Evolutionary conservation across 208 protist species (phyloP).

Genomic region (Wallacemonas sp.): DNA sequence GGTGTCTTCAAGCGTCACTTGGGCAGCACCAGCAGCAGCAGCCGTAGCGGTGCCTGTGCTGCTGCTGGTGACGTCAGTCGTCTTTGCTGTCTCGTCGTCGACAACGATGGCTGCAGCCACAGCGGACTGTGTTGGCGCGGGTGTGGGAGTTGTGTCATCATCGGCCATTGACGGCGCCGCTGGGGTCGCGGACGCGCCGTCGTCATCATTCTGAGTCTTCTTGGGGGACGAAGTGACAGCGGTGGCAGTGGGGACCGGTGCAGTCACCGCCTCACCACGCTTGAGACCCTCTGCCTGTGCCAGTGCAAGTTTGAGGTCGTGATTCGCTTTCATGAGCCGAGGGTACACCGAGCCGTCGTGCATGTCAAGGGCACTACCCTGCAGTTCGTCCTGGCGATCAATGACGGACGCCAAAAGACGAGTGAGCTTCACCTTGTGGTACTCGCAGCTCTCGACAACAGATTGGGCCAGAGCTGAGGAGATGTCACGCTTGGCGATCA

Average conservation of each 20-base stretch:
- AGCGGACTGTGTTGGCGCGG: too few species aligned
- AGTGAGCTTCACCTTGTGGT: conserved; percentile 65
- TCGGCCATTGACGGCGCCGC: too few species aligned
- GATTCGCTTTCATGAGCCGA: background rate
- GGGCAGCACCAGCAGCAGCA: too few species aligned
- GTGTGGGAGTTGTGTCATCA: too few species aligned
- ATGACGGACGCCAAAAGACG: conserved; percentile 39
- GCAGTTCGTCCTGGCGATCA: conserved; percentile 28
- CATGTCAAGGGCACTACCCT: conserved; percentile 36
- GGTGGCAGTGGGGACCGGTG: conserved; percentile 16
- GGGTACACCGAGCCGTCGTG: conserved; percentile 10
- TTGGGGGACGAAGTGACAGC: conserved; percentile 17
- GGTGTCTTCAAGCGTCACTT: conserved; percentile 16
- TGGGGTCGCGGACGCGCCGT: too few species aligned
- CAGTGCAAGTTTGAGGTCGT: conserved; percentile 18
- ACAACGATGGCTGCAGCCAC: too few species aligned
- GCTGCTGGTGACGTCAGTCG: too few species aligned
- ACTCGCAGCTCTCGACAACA: conserved; percentile 68
- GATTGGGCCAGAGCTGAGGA: conserved; percentile 51
- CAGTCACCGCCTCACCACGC: conserved; percentile 23
- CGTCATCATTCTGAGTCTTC: too few species aligned
- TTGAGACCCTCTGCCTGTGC: conserved; percentile 37
- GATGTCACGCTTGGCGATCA: conserved; percentile 49
- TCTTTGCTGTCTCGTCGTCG: too few species aligned
- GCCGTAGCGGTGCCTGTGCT: too few species aligned